Conservation (phyloP, 2,329 filamentous ascomycete genomes). For the Aspergillus tubingensis region DNA sequence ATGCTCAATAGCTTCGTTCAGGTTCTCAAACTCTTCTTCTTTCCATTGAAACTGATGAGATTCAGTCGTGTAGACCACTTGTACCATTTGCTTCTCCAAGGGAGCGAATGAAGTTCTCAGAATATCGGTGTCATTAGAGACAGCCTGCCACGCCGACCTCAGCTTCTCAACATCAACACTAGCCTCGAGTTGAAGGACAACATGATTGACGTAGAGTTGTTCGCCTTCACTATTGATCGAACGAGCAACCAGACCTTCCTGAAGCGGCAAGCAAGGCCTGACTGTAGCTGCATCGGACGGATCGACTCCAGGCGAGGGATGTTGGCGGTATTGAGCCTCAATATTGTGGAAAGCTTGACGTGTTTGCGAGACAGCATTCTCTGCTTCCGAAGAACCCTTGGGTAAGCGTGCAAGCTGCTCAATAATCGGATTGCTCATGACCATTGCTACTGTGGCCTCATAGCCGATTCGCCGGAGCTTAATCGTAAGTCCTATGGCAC, state of each 20-base stretch:
- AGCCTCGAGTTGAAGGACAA: conserved; percentile 36
- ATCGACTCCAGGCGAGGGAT: conserved; percentile 15
- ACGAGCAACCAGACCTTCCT: conserved; percentile 41
- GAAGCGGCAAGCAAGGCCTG: conserved; percentile 34
- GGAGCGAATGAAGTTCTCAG: conserved; percentile 43
- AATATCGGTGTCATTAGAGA: conserved; percentile 39
- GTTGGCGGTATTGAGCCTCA: conserved; percentile 23
- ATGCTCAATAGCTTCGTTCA: conserved; percentile 18
- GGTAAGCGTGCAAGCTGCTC: conserved; percentile 36
- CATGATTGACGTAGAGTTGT: conserved; percentile 44
- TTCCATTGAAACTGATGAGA: conserved; percentile 23
- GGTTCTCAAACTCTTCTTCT: conserved; percentile 16
- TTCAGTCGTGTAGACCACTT: conserved; percentile 34
- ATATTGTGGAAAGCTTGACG: conserved; percentile 19
- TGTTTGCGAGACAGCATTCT: conserved; percentile 6
- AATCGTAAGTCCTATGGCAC: conserved; percentile 39
- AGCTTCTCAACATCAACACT: conserved; percentile 30
- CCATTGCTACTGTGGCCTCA: conserved; percentile 34
- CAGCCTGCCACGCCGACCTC: conserved; percentile 29
- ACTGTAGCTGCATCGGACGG: conserved; percentile 20
- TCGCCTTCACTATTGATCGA: conserved; percentile 34
- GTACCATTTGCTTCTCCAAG: conserved; percentile 36
- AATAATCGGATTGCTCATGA: conserved; percentile 38
- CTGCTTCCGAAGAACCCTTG: conserved; percentile 3
- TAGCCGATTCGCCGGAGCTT: conserved; percentile 38